These are phyloP conservation scores for Capronia coronata DNA, from an alignment of 2,329 filamentous ascomycete genomes.

Conservation along the genomic window DNA sequence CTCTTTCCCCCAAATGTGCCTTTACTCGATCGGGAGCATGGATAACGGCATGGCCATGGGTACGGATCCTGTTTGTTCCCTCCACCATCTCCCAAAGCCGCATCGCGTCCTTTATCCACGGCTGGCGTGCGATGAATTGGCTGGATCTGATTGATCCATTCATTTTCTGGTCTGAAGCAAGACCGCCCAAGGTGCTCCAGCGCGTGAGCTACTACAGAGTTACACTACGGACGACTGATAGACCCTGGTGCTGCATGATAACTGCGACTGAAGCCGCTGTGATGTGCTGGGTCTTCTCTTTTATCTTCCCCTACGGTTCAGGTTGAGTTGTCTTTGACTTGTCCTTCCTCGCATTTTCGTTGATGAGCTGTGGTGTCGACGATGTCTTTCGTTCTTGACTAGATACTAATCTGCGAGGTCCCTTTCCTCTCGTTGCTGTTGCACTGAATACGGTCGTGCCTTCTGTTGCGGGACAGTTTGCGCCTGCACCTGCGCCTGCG, in stretches of 20 bases:
- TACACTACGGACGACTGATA: not conserved
- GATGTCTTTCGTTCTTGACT: conserved; percentile 10
- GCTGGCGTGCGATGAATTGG: conserved; percentile 1
- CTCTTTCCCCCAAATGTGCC: too few species aligned
- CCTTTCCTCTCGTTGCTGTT: conserved; percentile 4
- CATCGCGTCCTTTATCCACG: conserved; percentile 5
- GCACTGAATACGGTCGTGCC: conserved; percentile 7
- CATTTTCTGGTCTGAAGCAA: not conserved
- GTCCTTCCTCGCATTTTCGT: conserved; percentile 5
- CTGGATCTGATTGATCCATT: conserved; percentile 1
- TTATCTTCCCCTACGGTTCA: not conserved
- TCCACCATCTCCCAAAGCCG: conserved; percentile 8
- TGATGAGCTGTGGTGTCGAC: not conserved
- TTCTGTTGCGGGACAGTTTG: conserved; percentile 3
- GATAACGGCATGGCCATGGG: not conserved
- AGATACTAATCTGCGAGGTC: not conserved
- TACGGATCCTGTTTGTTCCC: conserved; percentile 1
- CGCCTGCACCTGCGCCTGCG: not conserved
- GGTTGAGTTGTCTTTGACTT: not conserved
- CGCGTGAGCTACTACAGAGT: too few species aligned
- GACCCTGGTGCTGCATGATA: not conserved
- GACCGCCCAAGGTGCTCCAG: too few species aligned
- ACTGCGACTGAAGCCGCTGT: not conserved
- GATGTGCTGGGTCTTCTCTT: not conserved
- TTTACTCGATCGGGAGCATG: not conserved